Evolutionary conservation across 202 grass and related monocot species (phyloP).

Genomic region (Saccharum hybrid): DNA sequence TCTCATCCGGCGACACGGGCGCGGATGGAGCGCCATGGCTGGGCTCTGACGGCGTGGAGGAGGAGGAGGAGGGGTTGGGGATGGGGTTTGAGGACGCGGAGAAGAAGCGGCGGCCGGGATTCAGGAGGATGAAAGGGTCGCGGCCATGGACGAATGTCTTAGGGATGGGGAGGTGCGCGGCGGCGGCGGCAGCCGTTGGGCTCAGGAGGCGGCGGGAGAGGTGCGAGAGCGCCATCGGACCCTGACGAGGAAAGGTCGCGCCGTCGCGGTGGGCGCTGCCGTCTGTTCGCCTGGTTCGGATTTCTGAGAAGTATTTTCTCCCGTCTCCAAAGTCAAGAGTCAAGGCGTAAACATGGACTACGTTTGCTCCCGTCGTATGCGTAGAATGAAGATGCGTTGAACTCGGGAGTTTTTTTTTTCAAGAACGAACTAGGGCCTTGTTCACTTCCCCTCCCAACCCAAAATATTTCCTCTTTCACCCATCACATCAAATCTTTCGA

Average conservation of each 20-base stretch:
- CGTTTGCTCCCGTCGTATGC: neutral
- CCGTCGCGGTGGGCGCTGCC: constrained; percentile 6
- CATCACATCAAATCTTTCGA: too few relatives aligned
- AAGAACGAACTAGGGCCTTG: too few relatives aligned
- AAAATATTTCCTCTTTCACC: too few relatives aligned
- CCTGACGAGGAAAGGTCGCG: neutral
- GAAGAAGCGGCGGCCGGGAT: constrained; percentile 48
- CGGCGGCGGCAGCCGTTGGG: constrained; percentile 27
- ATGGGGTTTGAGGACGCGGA: constrained; percentile 39
- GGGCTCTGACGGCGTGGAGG: constrained; percentile 34
- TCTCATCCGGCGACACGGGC: constrained; percentile 20
- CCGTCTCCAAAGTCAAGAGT: neutral
- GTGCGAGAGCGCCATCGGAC: constrained; percentile 50
- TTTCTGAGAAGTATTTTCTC: neutral
- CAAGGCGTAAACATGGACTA: accelerated
- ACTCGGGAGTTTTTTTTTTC: too few relatives aligned
- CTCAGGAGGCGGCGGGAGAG: constrained; percentile 53
- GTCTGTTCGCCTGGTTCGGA: neutral
- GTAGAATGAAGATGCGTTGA: neutral
- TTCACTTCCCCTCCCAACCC: too few relatives aligned
- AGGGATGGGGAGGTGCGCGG: neutral
- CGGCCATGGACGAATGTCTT: constrained; percentile 3
- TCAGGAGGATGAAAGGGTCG: constrained; percentile 35
- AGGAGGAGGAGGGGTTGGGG: constrained; percentile 35
- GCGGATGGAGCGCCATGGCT: neutral